Base-by-base conservation (phyloP, 1,284 basidiomycete species). In the Puccinia hordei region DNA sequence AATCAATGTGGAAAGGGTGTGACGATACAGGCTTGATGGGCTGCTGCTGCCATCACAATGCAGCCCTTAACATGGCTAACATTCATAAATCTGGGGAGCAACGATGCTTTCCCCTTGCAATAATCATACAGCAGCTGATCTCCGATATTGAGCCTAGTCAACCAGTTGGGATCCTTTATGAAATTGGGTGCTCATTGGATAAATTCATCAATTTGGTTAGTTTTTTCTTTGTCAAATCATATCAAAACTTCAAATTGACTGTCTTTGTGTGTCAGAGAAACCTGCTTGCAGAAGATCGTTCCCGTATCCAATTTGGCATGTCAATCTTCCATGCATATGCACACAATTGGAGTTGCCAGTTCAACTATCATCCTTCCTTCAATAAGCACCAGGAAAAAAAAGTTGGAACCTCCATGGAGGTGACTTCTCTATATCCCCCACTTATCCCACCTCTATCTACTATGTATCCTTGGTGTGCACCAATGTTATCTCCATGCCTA, bases 311-410 rank as follows among this genome's bases (percentile, higher is more conserved):
- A 51, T 69, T 69, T 69, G 72, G 53, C 5, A 73, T 53, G 24
- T 57, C 53, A 4, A n/a, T 73, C 17, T 73, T 73, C 22, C 72
- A 73, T 24, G 55, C 72, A 41, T 73, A 59, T 59, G 72, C 59
- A 30, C 53, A 73, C 38, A 59, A 53, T 17, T 73, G 71, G 71
- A 35, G 6, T 17, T 59, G 33, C 27, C 72, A 59, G n/a, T 12
- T 73, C 9, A 51, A 57, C 17, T 59, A 73, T 51, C 49, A 73
- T 53, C 71, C 51, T 15, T 30, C 13, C 15, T 35, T 33, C 27
- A 51, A 73, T 41, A 30, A 53, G 6, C n/a, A n/a, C n/a, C n/a
- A n/a, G n/a, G n/a, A n/a, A n/a, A n/a, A n/a, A n/a, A n/a, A n/a
- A n/a, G n/a, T n/a, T n/a, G n/a, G n/a, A n/a, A n/a, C n/a, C n/a